Evolutionary conservation across 331 rosid genomes (phyloP).

Genomic region (Cydonia oblonga): DNA sequence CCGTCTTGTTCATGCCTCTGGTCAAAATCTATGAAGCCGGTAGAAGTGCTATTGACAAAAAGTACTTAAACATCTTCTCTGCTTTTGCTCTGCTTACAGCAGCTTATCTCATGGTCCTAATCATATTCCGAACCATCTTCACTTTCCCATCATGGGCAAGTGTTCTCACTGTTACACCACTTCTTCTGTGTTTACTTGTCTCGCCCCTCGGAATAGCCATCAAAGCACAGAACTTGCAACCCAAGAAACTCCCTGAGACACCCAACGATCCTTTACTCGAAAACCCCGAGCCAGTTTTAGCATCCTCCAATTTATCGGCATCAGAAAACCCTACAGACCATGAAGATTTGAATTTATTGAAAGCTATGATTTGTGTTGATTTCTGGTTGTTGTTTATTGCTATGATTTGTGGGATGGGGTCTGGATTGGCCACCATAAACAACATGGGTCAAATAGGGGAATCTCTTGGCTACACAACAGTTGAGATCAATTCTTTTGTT

Average conservation of each 20-base stretch:
- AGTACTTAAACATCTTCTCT: constrained; percentile 55
- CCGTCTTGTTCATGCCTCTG: constrained; percentile 42
- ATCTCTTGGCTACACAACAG: constrained; percentile 62
- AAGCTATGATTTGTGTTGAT: constrained; percentile 42
- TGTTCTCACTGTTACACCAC: constrained; percentile 9
- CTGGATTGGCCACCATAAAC: constrained; percentile 71
- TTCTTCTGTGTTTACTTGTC: constrained; percentile 45
- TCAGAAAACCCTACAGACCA: neutral
- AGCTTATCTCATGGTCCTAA: constrained; percentile 54
- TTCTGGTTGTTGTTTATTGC: constrained; percentile 77
- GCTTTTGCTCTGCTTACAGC: constrained; percentile 46
- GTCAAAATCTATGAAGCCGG: constrained; percentile 49
- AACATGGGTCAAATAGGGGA: constrained; percentile 88
- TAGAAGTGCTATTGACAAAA: constrained; percentile 29
- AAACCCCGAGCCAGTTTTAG: neutral
- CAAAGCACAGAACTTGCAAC: constrained; percentile 44
- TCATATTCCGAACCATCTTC: constrained; percentile 38
- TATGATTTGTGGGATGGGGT: constrained; percentile 85
- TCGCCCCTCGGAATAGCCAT: constrained; percentile 53
- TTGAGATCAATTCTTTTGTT: constrained; percentile 50
- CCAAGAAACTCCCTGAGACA: neutral
- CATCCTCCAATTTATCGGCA: neutral
- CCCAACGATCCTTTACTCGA: constrained; percentile 2
- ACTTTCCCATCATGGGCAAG: constrained; percentile 42
- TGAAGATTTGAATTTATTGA: constrained; percentile 40